phyloP scores from a whole-genome alignment of 805 yeast species.

The Limtongia smithiae region DNA sequence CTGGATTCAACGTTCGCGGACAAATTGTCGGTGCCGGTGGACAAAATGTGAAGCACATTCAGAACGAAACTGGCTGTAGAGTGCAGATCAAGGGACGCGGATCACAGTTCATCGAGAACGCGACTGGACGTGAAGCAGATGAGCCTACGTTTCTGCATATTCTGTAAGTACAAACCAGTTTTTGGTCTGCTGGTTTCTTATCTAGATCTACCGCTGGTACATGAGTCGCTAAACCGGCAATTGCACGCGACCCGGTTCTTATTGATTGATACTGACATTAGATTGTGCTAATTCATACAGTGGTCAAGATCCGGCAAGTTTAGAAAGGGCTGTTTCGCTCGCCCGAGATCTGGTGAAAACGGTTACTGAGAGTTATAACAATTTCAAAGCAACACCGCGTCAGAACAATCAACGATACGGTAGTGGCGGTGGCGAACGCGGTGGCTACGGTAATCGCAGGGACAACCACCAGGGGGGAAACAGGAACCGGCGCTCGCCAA shows the following conservation, averaged over 20 bases:
- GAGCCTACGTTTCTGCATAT: slow-evolving; percentile 36
- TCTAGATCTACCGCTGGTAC: too few relatives aligned
- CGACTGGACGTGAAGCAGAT: slow-evolving; percentile 36
- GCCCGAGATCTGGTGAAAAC: slow-evolving; percentile 33
- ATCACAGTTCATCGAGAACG: slow-evolving; percentile 37
- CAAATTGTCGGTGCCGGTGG: slow-evolving; percentile 39
- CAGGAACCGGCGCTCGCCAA: neutral
- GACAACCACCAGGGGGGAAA: neutral
- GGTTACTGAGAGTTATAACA: slow-evolving; percentile 30
- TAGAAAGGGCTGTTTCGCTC: slow-evolving; percentile 32
- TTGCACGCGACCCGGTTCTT: too few relatives aligned
- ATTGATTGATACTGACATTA: slow-evolving; percentile 13
- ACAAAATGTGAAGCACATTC: slow-evolving; percentile 39
- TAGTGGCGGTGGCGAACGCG: neutral
- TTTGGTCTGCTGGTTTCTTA: neutral
- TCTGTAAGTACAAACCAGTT: slow-evolving; percentile 14
- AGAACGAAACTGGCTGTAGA: slow-evolving; percentile 34
- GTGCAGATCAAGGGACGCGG: slow-evolving; percentile 40
- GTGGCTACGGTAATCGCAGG: neutral
- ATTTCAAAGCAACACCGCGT: slow-evolving; percentile 18
- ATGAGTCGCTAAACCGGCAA: too few relatives aligned
- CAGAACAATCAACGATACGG: slow-evolving; percentile 10
- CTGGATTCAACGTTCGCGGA: slow-evolving; percentile 35
- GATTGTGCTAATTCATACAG: slow-evolving; percentile 2
- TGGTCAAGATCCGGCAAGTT: slow-evolving; percentile 30